Base-by-base conservation (phyloP, 768 basidiomycete genomes). In the Suillus subaureus region DNA sequence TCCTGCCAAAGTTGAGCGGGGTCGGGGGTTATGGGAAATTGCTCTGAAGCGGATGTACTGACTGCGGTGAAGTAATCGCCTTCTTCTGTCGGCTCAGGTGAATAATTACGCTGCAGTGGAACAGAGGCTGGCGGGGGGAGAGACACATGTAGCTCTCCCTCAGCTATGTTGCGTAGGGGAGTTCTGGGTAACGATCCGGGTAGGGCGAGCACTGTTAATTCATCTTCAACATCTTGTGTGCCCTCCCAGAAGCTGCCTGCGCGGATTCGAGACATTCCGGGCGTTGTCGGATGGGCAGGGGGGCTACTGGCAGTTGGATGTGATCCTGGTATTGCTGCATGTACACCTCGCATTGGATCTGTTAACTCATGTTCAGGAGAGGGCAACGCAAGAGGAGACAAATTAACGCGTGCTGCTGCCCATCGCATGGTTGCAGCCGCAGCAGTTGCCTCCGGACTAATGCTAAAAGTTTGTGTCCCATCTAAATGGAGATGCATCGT, bases 281-380 rank as follows among this genome's bases (percentile, higher is more conserved):
- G 83, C 1, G 84, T 85, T 21, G 74, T 71, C 0, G 82, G 76
- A 26, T 79, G 77, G 54, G 71, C 72, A 26, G 78, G 76, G 58
- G 75, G 70, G 74, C 78, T 76, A 31, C 74, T 73, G 58, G 70
- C 73, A 72, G 65, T 73, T 67, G 62, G 81, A 73, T 89, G 87
- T 12, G 86, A 83, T 28, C 89, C 85, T 1, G 91, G 90, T 52
- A 91, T 84, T 11, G 86, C 80, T 31, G 90, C 82, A 11, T 84
- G 88, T 26, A 90, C 84, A 40, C 88, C 87, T 43, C 92, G 87
- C 87, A 97, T 89, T 0, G 96, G 96, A 77, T 97, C 96, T 12
- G 90, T 90, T 31, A 97, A 84, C 73, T 97, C 96, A 70, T 92
- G 89, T 73, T 98, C 96, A 0, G 96, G 96, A 13, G 91, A 93